phyloP scores from a whole-genome alignment of 306 rosid genomes.

The Neltuma alba region DNA sequence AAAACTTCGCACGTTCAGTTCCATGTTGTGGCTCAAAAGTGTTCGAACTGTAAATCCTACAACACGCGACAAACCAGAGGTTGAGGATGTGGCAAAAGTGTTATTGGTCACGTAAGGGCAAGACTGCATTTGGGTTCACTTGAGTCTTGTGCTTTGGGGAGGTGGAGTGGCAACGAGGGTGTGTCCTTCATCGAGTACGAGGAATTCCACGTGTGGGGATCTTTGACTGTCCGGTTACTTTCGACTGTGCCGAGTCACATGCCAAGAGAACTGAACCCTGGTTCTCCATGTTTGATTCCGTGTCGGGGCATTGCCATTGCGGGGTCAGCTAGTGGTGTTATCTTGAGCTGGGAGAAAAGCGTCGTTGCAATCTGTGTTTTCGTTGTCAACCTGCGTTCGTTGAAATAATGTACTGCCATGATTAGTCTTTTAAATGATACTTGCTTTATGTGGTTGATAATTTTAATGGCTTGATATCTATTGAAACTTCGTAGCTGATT shows the following conservation, averaged over 20 bases:
- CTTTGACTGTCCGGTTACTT: background rate
- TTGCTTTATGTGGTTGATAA: no score
- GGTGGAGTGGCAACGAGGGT: background rate
- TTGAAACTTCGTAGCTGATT: background rate
- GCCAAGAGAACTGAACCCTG: background rate
- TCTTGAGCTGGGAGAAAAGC: background rate
- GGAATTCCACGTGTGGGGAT: slow-evolving; percentile 11
- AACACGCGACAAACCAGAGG: slow-evolving; percentile 82
- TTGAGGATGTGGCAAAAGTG: slow-evolving; percentile 46
- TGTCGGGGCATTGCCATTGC: background rate
- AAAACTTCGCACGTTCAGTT: slow-evolving; percentile 61
- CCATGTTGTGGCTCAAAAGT: slow-evolving; percentile 82
- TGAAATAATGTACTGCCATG: background rate
- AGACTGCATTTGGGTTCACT: slow-evolving; percentile 19
- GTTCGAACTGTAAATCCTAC: slow-evolving; percentile 79
- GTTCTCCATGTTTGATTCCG: background rate
- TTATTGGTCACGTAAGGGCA: slow-evolving; percentile 5
- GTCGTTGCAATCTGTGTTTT: background rate
- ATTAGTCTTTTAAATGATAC: background rate
- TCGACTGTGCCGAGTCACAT: background rate
- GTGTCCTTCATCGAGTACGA: slow-evolving; percentile 11
- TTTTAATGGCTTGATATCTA: background rate
- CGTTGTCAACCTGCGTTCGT: background rate
- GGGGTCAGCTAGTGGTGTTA: background rate
- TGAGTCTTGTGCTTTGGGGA: slow-evolving; percentile 12